phyloP scores from a whole-genome alignment of 768 basidiomycete genomes.

The Russula dissimulans region DNA sequence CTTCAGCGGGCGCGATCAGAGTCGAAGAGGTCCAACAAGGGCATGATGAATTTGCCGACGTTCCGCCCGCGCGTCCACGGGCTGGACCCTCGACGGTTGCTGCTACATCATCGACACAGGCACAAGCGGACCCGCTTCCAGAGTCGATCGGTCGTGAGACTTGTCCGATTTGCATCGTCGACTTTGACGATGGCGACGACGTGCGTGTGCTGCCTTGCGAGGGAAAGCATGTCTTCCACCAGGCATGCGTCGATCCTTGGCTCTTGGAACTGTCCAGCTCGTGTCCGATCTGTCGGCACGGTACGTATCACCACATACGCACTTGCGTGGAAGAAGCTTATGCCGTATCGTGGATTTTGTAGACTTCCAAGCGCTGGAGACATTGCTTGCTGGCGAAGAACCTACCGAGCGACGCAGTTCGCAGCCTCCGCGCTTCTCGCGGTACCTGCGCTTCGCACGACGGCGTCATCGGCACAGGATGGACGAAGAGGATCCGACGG shows the following conservation, averaged over 20 bases:
- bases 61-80: constrained; percentile 12
- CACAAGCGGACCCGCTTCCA: constrained; percentile 39
- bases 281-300: constrained; percentile 89
- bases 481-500: constrained; percentile 23
- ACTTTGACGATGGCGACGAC: constrained; percentile 92
- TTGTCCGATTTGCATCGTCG: constrained; percentile 91
- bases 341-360: neutral
- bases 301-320: constrained; percentile 31
- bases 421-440: constrained; percentile 26
- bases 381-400: constrained; percentile 22
- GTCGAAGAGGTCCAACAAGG: neutral
- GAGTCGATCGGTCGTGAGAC: constrained; percentile 71
- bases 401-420: constrained; percentile 18
- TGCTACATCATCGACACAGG: constrained; percentile 1
- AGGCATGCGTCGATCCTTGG: constrained; percentile 89
- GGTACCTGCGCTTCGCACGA: constrained; percentile 27
- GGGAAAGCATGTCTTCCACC: constrained; percentile 85
- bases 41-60: constrained; percentile 3
- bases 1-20: neutral
- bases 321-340: neutral
- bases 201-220: constrained; percentile 86
- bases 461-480: constrained; percentile 20
- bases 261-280: constrained; percentile 80
- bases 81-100: constrained; percentile 14
- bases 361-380: constrained; percentile 31